These are phyloP conservation scores for Xylariaceae sp. DNA, from an alignment of 2,329 filamentous ascomycete species.

Conservation along the genomic window DNA sequence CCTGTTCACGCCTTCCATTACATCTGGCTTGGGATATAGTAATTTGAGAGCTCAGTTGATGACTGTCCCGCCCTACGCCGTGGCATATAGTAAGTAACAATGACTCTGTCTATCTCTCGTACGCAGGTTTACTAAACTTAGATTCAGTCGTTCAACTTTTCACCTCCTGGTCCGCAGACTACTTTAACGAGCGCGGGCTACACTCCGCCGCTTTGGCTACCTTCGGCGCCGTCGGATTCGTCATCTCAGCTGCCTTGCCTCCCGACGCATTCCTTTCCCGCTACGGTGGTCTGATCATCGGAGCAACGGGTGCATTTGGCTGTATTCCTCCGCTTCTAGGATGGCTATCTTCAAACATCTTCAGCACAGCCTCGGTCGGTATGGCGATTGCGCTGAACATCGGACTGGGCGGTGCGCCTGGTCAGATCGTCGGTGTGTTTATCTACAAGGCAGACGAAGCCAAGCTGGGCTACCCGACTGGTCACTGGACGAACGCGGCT, in stretches of 20 bases:
- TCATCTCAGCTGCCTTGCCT: constrained; percentile 58
- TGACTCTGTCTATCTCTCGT: neutral
- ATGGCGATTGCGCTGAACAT: constrained; percentile 67
- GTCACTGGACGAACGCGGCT: constrained; percentile 52
- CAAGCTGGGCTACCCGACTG: constrained; percentile 58
- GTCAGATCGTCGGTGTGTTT: constrained; percentile 68
- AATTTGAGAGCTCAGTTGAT: constrained; percentile 53
- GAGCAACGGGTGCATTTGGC: constrained; percentile 59
- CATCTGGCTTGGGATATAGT: constrained; percentile 31
- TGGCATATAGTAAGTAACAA: constrained; percentile 37
- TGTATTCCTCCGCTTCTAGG: constrained; percentile 64
- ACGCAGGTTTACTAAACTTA: constrained; percentile 1
- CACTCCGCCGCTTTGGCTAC: constrained; percentile 40
- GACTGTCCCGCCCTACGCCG: constrained; percentile 61
- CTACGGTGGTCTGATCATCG: constrained; percentile 66
- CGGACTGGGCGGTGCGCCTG: constrained; percentile 57
- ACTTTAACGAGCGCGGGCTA: constrained; percentile 48
- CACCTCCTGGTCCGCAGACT: constrained; percentile 57
- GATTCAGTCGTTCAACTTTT: constrained; percentile 33
- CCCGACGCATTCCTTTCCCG: constrained; percentile 52
- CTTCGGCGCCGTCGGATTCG: constrained; percentile 46
- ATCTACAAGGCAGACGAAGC: constrained; percentile 63
- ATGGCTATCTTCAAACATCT: constrained; percentile 63
- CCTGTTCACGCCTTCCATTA: constrained; percentile 55
- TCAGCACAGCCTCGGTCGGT: constrained; percentile 58